Conservation (phyloP, 2,329 filamentous ascomycete species). For the Clonostachys solani region DNA sequence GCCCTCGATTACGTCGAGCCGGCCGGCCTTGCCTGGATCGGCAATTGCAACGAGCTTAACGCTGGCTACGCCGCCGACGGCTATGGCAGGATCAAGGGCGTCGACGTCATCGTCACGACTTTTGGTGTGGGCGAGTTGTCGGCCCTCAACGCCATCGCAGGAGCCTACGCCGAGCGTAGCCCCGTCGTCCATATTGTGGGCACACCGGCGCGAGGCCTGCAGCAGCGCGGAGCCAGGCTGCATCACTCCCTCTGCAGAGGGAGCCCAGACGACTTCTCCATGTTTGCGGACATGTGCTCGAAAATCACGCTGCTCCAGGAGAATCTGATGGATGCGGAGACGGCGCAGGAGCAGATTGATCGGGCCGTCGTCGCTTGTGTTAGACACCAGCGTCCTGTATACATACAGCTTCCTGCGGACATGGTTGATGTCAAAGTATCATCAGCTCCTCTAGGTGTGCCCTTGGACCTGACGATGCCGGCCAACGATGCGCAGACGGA, state of each 20-base stretch:
- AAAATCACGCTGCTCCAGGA: conserved; percentile 68
- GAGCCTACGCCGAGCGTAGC: conserved; percentile 69
- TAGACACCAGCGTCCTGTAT: conserved; percentile 71
- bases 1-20: conserved; percentile 62
- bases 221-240: conserved; percentile 41
- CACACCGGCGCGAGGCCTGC: conserved; percentile 41
- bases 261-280: conserved; percentile 78
- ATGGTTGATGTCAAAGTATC: conserved; percentile 75
- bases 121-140: conserved; percentile 75
- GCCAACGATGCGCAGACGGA: conserved; percentile 52
- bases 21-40: conserved; percentile 58
- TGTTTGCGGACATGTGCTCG: conserved; percentile 75
- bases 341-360: conserved; percentile 74
- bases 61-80: conserved; percentile 77
- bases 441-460: conserved; percentile 58
- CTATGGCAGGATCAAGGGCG: conserved; percentile 69
- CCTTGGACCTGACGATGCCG: background rate
- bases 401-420: conserved; percentile 81
- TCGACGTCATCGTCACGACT: conserved; percentile 67
- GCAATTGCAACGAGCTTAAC: conserved; percentile 70
- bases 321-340: conserved; percentile 64
- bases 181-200: conserved; percentile 67
- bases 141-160: conserved; percentile 68
- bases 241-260: conserved; percentile 74
- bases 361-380: conserved; percentile 71